A percentile compares a stretch with the other conserved stretches of the same genome.
Conservation (phyloP, 2,329 filamentous ascomycete genomes). For the Penicillium nordicum region DNA sequence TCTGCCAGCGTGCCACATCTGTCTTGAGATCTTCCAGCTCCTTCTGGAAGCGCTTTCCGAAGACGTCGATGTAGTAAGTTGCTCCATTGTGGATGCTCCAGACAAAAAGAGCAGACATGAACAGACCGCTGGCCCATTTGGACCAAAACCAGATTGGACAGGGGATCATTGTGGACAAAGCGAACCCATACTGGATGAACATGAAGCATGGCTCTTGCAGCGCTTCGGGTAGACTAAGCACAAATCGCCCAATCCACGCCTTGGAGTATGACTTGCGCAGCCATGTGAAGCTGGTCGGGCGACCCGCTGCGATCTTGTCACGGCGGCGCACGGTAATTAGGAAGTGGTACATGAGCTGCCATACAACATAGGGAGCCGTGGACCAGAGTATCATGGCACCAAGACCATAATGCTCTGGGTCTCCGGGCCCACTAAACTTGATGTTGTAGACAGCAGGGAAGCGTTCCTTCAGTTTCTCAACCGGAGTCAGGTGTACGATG, state of each 20-base stretch:
- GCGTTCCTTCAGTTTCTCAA: conserved; percentile 61
- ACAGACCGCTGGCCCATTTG: conserved; percentile 70
- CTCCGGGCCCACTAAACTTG: conserved; percentile 64
- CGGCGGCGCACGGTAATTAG: conserved; percentile 92
- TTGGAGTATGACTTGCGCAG: conserved; percentile 86
- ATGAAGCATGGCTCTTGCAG: conserved; percentile 92
- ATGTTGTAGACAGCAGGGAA: conserved; percentile 87
- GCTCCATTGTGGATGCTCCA: conserved; percentile 98
- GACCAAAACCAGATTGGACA: conserved; percentile 95
- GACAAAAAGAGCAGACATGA: conserved; percentile 77
- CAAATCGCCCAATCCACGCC: conserved; percentile 80
- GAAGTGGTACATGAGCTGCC: conserved; percentile 91
- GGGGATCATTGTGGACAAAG: conserved; percentile 86
- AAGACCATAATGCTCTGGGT: conserved; percentile 74
- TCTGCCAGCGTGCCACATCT: conserved; percentile 86
- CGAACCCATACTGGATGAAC: conserved; percentile 90
- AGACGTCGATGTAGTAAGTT: conserved; percentile 97
- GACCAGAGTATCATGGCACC: conserved; percentile 90
- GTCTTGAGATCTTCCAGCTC: conserved; percentile 85
- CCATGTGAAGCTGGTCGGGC: conserved; percentile 97
- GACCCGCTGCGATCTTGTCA: conserved; percentile 91
- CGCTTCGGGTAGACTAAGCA: conserved; percentile 69
- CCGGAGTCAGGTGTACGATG: conserved; percentile 75
- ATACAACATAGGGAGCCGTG: conserved; percentile 84
- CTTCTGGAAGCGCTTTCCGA: conserved; percentile 93